Conservation (phyloP, 257 asterid species). For the Penstemon eatonii region DNA sequence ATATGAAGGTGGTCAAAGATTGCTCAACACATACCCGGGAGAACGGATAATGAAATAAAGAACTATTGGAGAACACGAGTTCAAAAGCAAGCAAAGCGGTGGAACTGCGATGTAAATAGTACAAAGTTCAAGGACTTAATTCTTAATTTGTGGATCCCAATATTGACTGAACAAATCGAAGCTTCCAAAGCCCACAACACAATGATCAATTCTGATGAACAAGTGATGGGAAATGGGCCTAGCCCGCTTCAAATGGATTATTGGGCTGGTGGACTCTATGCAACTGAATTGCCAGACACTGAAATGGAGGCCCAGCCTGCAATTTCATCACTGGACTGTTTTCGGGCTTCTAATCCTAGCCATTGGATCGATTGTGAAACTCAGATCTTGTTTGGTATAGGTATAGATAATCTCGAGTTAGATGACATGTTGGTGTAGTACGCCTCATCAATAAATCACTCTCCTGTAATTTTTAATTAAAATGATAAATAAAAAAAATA, state of each 20-base stretch:
- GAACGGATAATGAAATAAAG: slow-evolving; percentile 64
- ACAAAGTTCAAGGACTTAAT: slow-evolving; percentile 26
- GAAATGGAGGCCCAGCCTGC: background rate
- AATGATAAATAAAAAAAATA: too few relatives aligned
- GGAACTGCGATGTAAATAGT: slow-evolving; percentile 31
- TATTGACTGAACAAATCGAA: slow-evolving; percentile 69
- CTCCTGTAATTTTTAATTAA: too few relatives aligned
- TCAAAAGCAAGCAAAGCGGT: slow-evolving; percentile 88
- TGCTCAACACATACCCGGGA: slow-evolving; percentile 55
- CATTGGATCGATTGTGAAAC: too few relatives aligned
- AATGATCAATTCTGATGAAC: background rate
- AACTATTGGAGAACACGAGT: slow-evolving; percentile 72
- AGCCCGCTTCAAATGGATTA: background rate
- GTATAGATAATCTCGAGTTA: too few relatives aligned
- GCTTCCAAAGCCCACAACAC: background rate
- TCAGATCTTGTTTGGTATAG: too few relatives aligned
- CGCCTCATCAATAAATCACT: too few relatives aligned
- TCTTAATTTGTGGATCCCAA: slow-evolving; percentile 90
- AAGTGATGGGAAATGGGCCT: background rate
- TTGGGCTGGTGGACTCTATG: background rate
- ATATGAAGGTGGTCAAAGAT: slow-evolving; percentile 58
- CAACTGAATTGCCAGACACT: too few relatives aligned
- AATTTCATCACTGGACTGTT: background rate
- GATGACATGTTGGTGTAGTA: too few relatives aligned
- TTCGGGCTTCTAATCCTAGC: too few relatives aligned